Evolutionary conservation across 1,139 yeast species (phyloP).

Genomic region (Pichia sp.): DNA sequence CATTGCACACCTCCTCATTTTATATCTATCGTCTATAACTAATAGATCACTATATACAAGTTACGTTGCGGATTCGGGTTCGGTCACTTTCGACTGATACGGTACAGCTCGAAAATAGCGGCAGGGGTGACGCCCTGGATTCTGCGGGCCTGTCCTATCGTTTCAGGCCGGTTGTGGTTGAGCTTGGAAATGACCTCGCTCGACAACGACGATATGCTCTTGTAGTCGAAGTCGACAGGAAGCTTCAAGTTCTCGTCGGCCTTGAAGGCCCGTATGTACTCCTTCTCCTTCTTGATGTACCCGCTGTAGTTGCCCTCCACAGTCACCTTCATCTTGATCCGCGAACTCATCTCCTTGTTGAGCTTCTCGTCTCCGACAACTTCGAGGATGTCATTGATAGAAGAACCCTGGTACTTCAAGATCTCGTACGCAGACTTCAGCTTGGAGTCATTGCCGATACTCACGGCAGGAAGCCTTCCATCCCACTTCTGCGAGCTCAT

Average conservation of each 20-base stretch:
- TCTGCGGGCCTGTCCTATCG: constrained; percentile 91
- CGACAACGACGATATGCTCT: constrained; percentile 50
- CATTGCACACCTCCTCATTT: not conserved
- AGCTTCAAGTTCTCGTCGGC: constrained; percentile 73
- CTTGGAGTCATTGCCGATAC: constrained; percentile 38
- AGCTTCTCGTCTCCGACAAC: constrained; percentile 29
- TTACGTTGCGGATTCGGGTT: not conserved
- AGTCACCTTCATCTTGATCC: constrained; percentile 59
- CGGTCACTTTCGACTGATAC: constrained; percentile 28
- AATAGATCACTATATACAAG: constrained; percentile 7
- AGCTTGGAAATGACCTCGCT: constrained; percentile 69
- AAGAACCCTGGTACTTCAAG: constrained; percentile 40
- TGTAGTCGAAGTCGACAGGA: constrained; percentile 64
- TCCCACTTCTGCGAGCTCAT: constrained; percentile 64
- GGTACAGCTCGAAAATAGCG: constrained; percentile 63
- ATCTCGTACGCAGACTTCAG: constrained; percentile 54
- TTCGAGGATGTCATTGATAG: constrained; percentile 35
- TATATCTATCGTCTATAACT: not conserved
- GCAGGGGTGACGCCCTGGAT: constrained; percentile 94
- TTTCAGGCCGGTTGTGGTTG: constrained; percentile 75
- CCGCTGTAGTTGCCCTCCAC: constrained; percentile 84
- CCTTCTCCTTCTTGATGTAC: constrained; percentile 67
- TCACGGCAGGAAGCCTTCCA: constrained; percentile 31
- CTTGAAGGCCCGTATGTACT: constrained; percentile 68
- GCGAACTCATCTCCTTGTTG: constrained; percentile 38